These are phyloP conservation scores for Diaporthe ampelina DNA, from an alignment of 2,329 filamentous ascomycete genomes.

Conservation along the genomic window DNA sequence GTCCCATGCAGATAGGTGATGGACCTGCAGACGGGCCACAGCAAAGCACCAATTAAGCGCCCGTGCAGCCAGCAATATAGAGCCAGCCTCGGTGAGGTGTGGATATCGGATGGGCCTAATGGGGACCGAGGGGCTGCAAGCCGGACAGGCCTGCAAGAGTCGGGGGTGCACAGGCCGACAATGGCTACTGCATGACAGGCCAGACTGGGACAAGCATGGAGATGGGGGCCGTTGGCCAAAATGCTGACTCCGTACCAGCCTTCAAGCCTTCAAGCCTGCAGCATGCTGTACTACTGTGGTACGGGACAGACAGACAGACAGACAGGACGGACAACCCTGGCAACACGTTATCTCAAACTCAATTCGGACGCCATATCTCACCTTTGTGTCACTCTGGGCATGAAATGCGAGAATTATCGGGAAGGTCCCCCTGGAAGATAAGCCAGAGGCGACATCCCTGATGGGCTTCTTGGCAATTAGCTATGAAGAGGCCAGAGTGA, in stretches of 20 bases:
- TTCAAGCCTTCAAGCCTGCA: not conserved
- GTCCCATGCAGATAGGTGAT: slow-evolving; percentile 5
- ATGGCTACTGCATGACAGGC: not conserved
- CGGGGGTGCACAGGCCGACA: not conserved
- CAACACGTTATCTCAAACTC: slow-evolving; percentile 33
- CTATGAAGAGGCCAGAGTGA: not conserved
- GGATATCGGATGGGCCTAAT: slow-evolving; percentile 17
- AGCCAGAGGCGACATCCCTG: slow-evolving; percentile 3
- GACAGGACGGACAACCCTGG: not conserved
- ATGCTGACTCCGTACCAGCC: not conserved
- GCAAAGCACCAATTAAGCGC: slow-evolving; percentile 5
- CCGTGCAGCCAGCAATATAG: not conserved
- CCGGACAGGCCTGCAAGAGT: not conserved
- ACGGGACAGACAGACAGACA: no score
- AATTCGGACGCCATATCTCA: slow-evolving; percentile 23
- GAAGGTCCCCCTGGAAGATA: not conserved
- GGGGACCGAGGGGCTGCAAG: no score
- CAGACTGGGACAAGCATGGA: not conserved
- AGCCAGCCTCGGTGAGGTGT: not conserved
- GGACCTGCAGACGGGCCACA: slow-evolving; percentile 7
- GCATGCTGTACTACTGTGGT: no score
- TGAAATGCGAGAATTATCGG: not conserved
- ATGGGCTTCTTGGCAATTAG: slow-evolving; percentile 1
- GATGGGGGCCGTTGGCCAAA: not conserved
- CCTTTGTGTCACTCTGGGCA: not conserved